Evolutionary conservation across 2,329 filamentous ascomycete species (phyloP).

Genomic region (Clarireedia monteithiana): DNA sequence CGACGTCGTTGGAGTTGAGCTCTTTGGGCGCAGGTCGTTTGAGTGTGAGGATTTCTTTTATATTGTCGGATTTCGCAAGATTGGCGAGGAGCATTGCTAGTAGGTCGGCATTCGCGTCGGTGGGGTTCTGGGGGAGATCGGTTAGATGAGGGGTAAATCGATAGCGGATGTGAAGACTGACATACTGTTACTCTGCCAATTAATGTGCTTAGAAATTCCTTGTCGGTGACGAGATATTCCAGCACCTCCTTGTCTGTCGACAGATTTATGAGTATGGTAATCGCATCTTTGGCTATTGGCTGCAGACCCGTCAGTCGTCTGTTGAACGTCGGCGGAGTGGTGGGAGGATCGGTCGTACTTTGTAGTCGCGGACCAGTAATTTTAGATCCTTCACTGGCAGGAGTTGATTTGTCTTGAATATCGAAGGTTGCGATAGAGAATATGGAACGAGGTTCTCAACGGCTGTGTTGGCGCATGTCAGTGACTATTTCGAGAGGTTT

Average conservation of each 20-base stretch:
- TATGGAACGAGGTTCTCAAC: slow-evolving; percentile 83
- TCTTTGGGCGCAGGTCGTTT: slow-evolving; percentile 61
- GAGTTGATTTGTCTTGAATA: slow-evolving; percentile 79
- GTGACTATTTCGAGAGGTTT: slow-evolving; percentile 5
- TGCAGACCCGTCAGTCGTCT: slow-evolving; percentile 31
- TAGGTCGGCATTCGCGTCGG: slow-evolving; percentile 76
- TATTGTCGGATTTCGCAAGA: slow-evolving; percentile 68
- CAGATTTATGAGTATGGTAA: slow-evolving; percentile 85
- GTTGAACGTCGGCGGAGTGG: not conserved
- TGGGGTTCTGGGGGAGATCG: slow-evolving; percentile 43
- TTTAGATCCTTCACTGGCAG: slow-evolving; percentile 82
- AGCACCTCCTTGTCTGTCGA: slow-evolving; percentile 71
- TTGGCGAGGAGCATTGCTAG: slow-evolving; percentile 92
- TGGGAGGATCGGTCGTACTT: slow-evolving; percentile 43
- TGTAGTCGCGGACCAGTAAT: slow-evolving; percentile 75
- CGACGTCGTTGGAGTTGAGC: slow-evolving; percentile 64
- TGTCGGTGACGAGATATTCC: slow-evolving; percentile 64
- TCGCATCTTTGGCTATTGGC: slow-evolving; percentile 86
- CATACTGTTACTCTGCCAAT: slow-evolving; percentile 67
- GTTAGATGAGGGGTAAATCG: not conserved
- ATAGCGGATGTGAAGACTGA: slow-evolving; percentile 35
- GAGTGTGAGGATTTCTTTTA: slow-evolving; percentile 61
- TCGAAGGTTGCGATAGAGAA: slow-evolving; percentile 59
- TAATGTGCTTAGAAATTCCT: slow-evolving; percentile 70
- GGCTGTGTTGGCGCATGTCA: slow-evolving; percentile 40